phyloP scores from a whole-genome alignment of 2,329 filamentous ascomycete genomes.

The Exophiala aquamarina region DNA sequence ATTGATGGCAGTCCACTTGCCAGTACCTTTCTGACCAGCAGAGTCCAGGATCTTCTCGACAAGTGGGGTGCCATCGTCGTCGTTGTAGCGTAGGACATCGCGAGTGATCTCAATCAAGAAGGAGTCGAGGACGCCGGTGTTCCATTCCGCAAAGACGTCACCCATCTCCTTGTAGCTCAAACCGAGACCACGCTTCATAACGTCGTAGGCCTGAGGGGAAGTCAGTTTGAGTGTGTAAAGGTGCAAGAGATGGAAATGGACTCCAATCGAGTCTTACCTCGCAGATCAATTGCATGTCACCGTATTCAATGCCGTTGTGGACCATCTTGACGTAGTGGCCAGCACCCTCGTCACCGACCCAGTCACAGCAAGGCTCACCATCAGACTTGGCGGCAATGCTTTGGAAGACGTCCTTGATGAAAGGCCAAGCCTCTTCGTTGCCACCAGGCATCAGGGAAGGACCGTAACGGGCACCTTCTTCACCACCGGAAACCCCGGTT shows the following conservation, averaged over 20 bases:
- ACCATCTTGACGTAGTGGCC: slow-evolving; percentile 99
- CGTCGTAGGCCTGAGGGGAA: slow-evolving; percentile 81
- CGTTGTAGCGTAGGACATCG: slow-evolving; percentile 97
- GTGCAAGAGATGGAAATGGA: too few relatives aligned
- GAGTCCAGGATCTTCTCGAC: slow-evolving; percentile 99
- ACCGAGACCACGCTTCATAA: slow-evolving; percentile 97
- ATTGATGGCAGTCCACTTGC: slow-evolving; percentile 99
- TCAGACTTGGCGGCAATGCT: slow-evolving; percentile 97
- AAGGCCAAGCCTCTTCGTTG: slow-evolving; percentile 95
- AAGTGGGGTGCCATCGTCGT: slow-evolving; percentile 84
- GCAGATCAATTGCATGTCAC: slow-evolving; percentile 99
- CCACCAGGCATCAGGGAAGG: slow-evolving; percentile 99
- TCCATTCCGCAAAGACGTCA: slow-evolving; percentile 93
- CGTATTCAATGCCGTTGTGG: slow-evolving; percentile 99
- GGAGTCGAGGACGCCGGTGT: slow-evolving; percentile 96
- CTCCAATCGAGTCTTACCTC: slow-evolving; percentile 74
- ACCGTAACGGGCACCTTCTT: slow-evolving; percentile 97
- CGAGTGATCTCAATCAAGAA: slow-evolving; percentile 99
- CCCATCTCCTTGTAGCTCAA: slow-evolving; percentile 91
- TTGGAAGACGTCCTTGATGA: slow-evolving; percentile 99
- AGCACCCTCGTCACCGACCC: slow-evolving; percentile 99
- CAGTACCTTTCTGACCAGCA: slow-evolving; percentile 98
- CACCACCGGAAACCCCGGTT: slow-evolving; percentile 95
- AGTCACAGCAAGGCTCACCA: slow-evolving; percentile 96
- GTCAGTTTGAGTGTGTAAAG: too few relatives aligned